A percentile compares a stretch with the other conserved stretches of the same genome.
These are phyloP conservation scores for Claviceps purpurea DNA, from an alignment of 2,329 filamentous ascomycete species.

Conservation along the genomic window DNA sequence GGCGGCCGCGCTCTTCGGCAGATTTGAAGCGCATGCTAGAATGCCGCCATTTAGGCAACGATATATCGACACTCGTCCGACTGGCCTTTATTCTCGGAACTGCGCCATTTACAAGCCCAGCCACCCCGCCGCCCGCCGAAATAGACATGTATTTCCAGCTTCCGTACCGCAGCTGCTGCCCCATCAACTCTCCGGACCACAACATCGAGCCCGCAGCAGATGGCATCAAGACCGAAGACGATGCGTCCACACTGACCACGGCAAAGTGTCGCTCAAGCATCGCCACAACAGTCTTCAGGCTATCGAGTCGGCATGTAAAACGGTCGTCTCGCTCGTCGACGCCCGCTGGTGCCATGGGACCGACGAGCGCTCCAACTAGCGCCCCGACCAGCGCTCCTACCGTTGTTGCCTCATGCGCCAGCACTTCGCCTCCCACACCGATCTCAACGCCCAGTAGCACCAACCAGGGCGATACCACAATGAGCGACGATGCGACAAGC, in stretches of 20 bases:
- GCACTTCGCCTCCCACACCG: background rate
- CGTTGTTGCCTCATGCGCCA: background rate
- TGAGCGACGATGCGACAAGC: slow-evolving; percentile 19
- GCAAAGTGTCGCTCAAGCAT: slow-evolving; percentile 17
- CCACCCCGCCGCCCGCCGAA: slow-evolving; percentile 24
- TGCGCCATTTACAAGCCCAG: slow-evolving; percentile 23
- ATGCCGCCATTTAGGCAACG: slow-evolving; percentile 27
- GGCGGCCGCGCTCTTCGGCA: slow-evolving; percentile 27
- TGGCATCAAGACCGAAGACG: slow-evolving; percentile 17
- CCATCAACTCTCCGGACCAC: slow-evolving; percentile 21
- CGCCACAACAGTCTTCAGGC: slow-evolving; percentile 17
- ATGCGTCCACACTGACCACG: slow-evolving; percentile 14
- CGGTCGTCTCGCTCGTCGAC: slow-evolving; percentile 23
- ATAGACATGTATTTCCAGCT: slow-evolving; percentile 26
- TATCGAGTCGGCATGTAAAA: slow-evolving; percentile 22
- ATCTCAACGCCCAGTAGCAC: background rate
- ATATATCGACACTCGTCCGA: slow-evolving; percentile 28
- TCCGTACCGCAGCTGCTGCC: slow-evolving; percentile 22
- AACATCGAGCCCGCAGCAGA: slow-evolving; percentile 8
- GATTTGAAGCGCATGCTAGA: slow-evolving; percentile 32
- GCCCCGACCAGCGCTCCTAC: background rate
- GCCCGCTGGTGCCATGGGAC: slow-evolving; percentile 13
- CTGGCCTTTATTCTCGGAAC: slow-evolving; percentile 30
- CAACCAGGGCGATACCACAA: slow-evolving; percentile 15
- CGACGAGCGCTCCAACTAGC: slow-evolving; percentile 3